phyloP scores from a whole-genome alignment of 2,329 filamentous ascomycete genomes.

The Aspergillus tubingensis region DNA sequence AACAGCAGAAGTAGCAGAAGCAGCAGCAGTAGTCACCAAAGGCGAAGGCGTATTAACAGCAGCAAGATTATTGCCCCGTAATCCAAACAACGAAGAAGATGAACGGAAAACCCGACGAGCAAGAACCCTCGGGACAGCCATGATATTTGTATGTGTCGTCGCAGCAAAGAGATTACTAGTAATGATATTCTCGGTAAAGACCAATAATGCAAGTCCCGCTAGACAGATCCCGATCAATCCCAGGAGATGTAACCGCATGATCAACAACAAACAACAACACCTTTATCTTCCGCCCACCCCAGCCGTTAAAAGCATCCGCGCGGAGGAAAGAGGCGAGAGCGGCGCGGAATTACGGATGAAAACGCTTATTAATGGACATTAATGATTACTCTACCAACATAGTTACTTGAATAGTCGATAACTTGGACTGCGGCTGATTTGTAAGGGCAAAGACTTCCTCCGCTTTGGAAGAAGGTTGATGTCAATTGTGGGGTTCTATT shows the following conservation, averaged over 20 bases:
- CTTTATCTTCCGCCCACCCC: neutral
- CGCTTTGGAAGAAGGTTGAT: neutral
- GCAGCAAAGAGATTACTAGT: neutral
- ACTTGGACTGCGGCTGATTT: no score
- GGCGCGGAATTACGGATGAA: conserved; percentile 2
- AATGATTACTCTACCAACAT: no score
- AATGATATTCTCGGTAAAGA: neutral
- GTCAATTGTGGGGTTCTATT: neutral
- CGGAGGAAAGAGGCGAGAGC: neutral
- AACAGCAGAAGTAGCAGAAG: neutral
- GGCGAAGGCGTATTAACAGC: conserved; percentile 11
- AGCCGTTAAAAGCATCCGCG: no score
- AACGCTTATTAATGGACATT: neutral
- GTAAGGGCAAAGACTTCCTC: neutral
- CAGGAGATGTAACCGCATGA: neutral
- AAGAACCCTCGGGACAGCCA: neutral
- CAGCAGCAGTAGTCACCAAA: conserved; percentile 26
- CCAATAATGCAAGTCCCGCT: neutral
- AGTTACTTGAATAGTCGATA: no score
- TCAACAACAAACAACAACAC: neutral
- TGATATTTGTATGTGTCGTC: neutral
- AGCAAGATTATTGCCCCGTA: no score
- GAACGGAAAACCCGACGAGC: neutral
- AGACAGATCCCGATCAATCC: neutral
- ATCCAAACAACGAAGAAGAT: neutral